A percentile compares a stretch with the other conserved stretches of the same genome.
These are phyloP conservation scores for Daedaleopsis nitida DNA, from an alignment of 768 basidiomycete genomes.

Conservation along the genomic window DNA sequence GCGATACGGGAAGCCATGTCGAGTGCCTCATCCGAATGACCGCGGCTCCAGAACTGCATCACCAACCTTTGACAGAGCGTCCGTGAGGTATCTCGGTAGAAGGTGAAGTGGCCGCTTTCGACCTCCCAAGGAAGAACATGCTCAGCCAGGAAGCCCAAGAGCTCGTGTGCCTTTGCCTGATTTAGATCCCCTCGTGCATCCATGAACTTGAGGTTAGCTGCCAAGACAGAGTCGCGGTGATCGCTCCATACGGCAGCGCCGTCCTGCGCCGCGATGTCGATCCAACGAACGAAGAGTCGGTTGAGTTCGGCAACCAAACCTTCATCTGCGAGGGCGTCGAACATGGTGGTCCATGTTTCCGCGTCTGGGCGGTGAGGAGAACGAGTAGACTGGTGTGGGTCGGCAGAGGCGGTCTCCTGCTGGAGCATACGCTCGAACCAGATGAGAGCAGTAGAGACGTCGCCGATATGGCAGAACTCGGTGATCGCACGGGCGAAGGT, in stretches of 20 bases:
- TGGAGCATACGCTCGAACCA: constrained; percentile 74
- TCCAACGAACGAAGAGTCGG: constrained; percentile 47
- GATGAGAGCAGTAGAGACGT: constrained; percentile 59
- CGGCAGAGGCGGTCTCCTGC: constrained; percentile 23
- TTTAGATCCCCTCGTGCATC: constrained; percentile 20
- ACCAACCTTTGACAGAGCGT: constrained; percentile 18
- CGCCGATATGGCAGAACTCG: constrained; percentile 65
- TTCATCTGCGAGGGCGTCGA: constrained; percentile 54
- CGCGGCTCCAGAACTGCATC: constrained; percentile 25
- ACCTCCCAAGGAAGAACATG: constrained; percentile 18
- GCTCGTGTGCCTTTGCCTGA: constrained; percentile 12
- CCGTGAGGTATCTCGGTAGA: constrained; percentile 17
- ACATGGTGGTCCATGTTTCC: constrained; percentile 58
- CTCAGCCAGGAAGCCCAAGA: constrained; percentile 32
- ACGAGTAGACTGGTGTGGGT: constrained; percentile 44
- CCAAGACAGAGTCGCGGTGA: constrained; percentile 43
- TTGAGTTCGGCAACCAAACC: constrained; percentile 58
- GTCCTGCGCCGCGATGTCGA: constrained; percentile 38
- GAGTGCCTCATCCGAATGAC: constrained; percentile 27
- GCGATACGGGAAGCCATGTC: constrained; percentile 25
- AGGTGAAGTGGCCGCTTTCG: constrained; percentile 13
- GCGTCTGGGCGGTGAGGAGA: constrained; percentile 53
- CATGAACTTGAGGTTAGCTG: constrained; percentile 42
- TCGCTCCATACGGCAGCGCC: constrained; percentile 18
- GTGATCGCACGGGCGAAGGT: constrained; percentile 66